Base-by-base conservation (phyloP, 768 basidiomycete genomes). In the Psilocybe cubensis region DNA sequence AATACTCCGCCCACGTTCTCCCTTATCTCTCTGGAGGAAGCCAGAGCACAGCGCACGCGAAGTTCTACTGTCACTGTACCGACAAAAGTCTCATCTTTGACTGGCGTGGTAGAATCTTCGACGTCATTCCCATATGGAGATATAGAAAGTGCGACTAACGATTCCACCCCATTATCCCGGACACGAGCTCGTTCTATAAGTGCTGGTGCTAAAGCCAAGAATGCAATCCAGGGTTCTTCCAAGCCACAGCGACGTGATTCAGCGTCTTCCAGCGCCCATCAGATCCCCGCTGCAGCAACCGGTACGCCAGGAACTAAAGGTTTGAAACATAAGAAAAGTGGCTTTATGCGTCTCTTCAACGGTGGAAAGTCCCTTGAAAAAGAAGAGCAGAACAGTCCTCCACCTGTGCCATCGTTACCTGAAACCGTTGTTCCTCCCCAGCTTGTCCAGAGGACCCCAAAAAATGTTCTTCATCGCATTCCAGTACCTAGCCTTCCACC, bases 321-420 rank as follows among this genome's bases (percentile, higher is more conserved):
- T 1, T 69, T 93, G 48, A 90, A 83, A 63, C 87, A 88, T 58
- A 92, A 89, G 76, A 92, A 88, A 69, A 92, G 91, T 60, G 91
- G 81, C 7, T 91, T 94, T 67, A 83, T 93, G 86, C 78, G 88
- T 49, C 72, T 94, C 10, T 92, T 93, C 67, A 84, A 87, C 64
- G 78, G 79, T 17, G 72, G 69, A 18, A 83, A 79, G 66, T 68
- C 70, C 31, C 79, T 79, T 49, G 79, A 85, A 41, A 77, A 72
- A 65, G 81, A 82, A 40, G 79, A 83, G 20, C 72, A 67, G 56
- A 67, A 65, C 4, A 70, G 72, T 7, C 81, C 81, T 1, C 85
- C 85, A 5, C 85, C 89, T 17, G 79, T 90, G 8, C 87, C 87
- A 11, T 69, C 79, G 9, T 63, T 83, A 28, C 72, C 76, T 4